Conservation (phyloP, 75 land plant species). For the Ceratopteris richardii region DNA sequence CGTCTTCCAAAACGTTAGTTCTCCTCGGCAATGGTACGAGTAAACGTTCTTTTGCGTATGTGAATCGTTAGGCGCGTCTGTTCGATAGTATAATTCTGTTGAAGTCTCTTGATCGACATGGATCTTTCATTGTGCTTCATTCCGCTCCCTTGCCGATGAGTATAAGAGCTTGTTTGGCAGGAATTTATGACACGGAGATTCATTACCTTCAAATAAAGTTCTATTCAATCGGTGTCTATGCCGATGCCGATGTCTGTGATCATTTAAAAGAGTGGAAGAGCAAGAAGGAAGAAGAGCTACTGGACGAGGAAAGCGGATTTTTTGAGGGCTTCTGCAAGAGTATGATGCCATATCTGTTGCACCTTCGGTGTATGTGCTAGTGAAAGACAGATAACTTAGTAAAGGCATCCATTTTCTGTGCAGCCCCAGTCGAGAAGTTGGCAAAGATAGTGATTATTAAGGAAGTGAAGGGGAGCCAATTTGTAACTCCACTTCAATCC, state of each 20-base stretch:
- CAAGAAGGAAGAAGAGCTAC: conserved; percentile 43
- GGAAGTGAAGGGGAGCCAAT: conserved; percentile 83
- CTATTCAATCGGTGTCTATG: conserved; percentile 86
- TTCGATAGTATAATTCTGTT: background rate
- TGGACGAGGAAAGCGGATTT: conserved; percentile 40
- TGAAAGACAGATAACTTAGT: no score
- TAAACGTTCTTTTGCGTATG: background rate
- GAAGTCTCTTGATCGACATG: no score
- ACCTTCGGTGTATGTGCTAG: background rate
- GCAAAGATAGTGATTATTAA: conserved; percentile 69
- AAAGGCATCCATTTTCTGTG: no score
- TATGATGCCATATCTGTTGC: no score
- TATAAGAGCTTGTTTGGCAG: conserved; percentile 23
- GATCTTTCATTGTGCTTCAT: background rate
- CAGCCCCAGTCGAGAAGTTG: conserved; percentile 74
- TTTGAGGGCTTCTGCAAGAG: conserved; percentile 6
- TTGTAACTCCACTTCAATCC: conserved; percentile 66
- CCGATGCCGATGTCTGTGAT: conserved; percentile 32
- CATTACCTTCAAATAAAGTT: conserved; percentile 85
- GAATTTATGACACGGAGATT: conserved; percentile 84
- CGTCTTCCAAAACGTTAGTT: conserved; percentile 33
- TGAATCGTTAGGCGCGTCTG: background rate
- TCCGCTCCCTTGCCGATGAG: background rate
- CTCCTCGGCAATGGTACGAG: conserved; percentile 62
- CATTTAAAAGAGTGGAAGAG: conserved; percentile 70